Evolutionary conservation across 441 rosid genomes (phyloP), one percentile per base, ranked within the genome.

Genomic region (Monsonia emarginata): DNA sequence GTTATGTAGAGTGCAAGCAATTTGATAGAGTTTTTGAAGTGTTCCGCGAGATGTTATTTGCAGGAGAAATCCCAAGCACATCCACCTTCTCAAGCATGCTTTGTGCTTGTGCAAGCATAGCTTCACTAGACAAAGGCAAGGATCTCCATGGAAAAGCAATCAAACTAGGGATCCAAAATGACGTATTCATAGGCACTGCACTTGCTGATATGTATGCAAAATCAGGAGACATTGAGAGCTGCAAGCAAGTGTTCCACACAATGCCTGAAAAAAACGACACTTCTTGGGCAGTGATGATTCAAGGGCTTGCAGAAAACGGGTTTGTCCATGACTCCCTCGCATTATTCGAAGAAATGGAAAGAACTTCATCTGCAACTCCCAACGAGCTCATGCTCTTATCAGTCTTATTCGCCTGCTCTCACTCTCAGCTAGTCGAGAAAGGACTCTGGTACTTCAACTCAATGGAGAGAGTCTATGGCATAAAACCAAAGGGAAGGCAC

Each of bases 131-230:
- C 71, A 85, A 77, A 70, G 89, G 92, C 36, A 83, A 75, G 80
- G 63, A 74, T 72, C 68, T 85, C 18, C 92, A 85, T 70, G 89
- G 83, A 10, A 83, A 85, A 68, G 54, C 74, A 30, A 65, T 81
- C 57, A 87, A 85, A 73, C 78, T 79, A 21, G 88, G 82, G 9
- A 69, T 76, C 16, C 72, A 76, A 54, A 16, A 64, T 11, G 82
- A 84, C 56, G 58, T 79, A 46, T 80, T 73, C 56, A 68, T 85
- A 14, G 85, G 83, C 65, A 83, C 89, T 61, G 85, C 89, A 46
- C 83, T 87, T 38, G 68, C 80, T 38, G 86, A 85, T 65, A 83
- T 79, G 88, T 86, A 86, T 66, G 87, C 92, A 56, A 86, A 85
- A 76, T 80, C 78, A 22, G 92, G 88, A 60, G 85, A 85, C 71